Base-by-base conservation (phyloP, 192 early-diverging fungal species). In the Umbelopsis sp. region DNA sequence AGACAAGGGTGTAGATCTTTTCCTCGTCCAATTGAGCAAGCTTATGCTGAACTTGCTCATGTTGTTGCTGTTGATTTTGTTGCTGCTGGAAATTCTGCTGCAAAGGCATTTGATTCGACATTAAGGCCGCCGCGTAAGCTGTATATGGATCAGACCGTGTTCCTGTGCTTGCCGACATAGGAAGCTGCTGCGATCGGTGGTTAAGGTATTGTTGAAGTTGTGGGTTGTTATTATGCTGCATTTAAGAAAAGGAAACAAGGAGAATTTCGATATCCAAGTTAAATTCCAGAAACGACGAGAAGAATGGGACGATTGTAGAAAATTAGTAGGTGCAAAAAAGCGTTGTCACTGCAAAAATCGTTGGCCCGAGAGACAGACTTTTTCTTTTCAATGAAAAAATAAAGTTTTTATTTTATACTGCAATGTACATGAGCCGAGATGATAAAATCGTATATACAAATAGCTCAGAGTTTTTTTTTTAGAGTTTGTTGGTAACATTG, bases 1-100 rank as follows among this genome's bases (percentile, higher is more conserved):
- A 72, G 47, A 98, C 91, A 20, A 97, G 85, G 36, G 86, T 77
- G 80, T 96, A 96, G 68, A 98, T 89, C 82, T 95, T 92, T 74
- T 94, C 92, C 70, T 95, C 95, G 38, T 91, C 89, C 51, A 87
- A 72, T 24, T 75, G 78, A 53, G 74, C 79, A 10, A 77, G 52
- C 22, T 81, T 83, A 22, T 87, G 83, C 50, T 83, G 86, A 20
- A 77, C 77, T 24, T 75, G 81, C 41, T 77, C 77, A 16, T 80
- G 79, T 21, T 72, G 74, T 32, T 81, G 81, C 56, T 81, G 77
- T 41, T 74, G 75, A 4, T 31, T 36, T 21, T 62, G 75, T 14
- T 62, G 72, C 31, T 66, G 77, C 36, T 75, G 74, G 17, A 69
- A 71, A 31, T 66, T 56, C 68, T 77, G 74, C 3, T 80, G 74